These are phyloP conservation scores for Dothideomycetes sp. DNA, from an alignment of 2,329 filamentous ascomycete genomes.

Conservation along the genomic window DNA sequence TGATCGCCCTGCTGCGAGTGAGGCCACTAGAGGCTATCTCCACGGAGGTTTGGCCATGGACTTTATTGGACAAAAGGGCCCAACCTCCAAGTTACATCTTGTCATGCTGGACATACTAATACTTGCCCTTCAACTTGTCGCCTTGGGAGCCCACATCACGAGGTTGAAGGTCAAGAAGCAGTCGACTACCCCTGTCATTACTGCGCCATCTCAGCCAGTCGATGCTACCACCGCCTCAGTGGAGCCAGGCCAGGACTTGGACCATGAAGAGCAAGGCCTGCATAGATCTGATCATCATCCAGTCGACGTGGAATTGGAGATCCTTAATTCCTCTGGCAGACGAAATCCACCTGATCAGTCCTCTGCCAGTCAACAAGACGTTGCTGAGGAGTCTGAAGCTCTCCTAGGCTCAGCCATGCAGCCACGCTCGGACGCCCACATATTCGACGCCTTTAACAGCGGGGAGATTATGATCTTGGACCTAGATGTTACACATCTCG, in stretches of 20 bases:
- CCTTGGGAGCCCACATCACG: slow-evolving; percentile 44
- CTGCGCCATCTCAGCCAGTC: slow-evolving; percentile 5
- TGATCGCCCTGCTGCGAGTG: slow-evolving; percentile 30
- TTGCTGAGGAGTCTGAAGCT: slow-evolving; percentile 4
- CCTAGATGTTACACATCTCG: slow-evolving; percentile 28
- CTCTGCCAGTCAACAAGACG: slow-evolving; percentile 8
- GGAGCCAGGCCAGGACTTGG: slow-evolving; percentile 39
- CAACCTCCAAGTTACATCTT: slow-evolving; percentile 42
- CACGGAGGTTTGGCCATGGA: slow-evolving; percentile 54
- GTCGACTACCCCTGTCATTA: slow-evolving; percentile 12
- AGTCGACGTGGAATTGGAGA: slow-evolving; percentile 30
- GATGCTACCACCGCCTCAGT: slow-evolving; percentile 14
- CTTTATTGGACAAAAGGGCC: slow-evolving; percentile 51
- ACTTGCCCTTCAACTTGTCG: slow-evolving; percentile 44
- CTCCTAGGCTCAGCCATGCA: slow-evolving; percentile 9
- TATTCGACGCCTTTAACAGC: slow-evolving; percentile 34
- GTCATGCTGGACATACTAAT: slow-evolving; percentile 43
- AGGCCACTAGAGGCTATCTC: slow-evolving; percentile 42
- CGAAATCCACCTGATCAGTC: background rate
- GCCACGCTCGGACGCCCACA: slow-evolving; percentile 19
- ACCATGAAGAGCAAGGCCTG: slow-evolving; percentile 47
- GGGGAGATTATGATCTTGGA: slow-evolving; percentile 36
- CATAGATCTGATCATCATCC: slow-evolving; percentile 20
- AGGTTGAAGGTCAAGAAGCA: slow-evolving; percentile 36
- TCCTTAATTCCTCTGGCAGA: slow-evolving; percentile 16